These are phyloP conservation scores for Serendipita indica DNA, from an alignment of 768 basidiomycete genomes.

Conservation along the genomic window DNA sequence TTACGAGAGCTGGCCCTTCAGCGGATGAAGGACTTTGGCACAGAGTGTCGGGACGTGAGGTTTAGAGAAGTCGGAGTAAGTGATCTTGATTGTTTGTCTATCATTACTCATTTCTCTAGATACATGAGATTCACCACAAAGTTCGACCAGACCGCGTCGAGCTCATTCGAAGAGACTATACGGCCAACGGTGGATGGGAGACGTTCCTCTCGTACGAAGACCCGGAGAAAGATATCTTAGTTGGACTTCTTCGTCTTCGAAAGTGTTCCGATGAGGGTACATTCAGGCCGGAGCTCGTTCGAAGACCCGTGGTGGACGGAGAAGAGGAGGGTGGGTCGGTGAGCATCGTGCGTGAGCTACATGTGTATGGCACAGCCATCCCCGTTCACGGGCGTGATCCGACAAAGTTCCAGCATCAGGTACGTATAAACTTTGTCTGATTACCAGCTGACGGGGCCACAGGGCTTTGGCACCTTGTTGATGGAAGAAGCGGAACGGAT, in stretches of 20 bases:
- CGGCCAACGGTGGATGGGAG: slow-evolving; percentile 98
- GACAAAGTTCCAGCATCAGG: slow-evolving; percentile 95
- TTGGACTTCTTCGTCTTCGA: slow-evolving; percentile 79
- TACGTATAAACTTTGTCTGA: slow-evolving; percentile 18
- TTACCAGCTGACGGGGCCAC: slow-evolving; percentile 17
- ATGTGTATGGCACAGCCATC: slow-evolving; percentile 96
- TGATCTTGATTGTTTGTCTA: slow-evolving; percentile 16
- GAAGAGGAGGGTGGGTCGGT: slow-evolving; percentile 62
- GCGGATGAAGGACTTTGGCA: slow-evolving; percentile 98
- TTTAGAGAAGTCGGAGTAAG: slow-evolving; percentile 95
- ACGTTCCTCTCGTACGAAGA: slow-evolving; percentile 99
- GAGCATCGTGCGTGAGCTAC: slow-evolving; percentile 88
- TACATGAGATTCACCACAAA: slow-evolving; percentile 97
- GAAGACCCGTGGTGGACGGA: slow-evolving; percentile 20
- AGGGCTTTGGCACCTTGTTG: slow-evolving; percentile 91
- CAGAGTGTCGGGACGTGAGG: slow-evolving; percentile 91
- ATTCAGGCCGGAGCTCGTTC: slow-evolving; percentile 82
- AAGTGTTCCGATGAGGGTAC: slow-evolving; percentile 97
- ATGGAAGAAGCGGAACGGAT: slow-evolving; percentile 99
- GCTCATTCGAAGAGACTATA: slow-evolving; percentile 85
- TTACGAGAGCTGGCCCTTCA: slow-evolving; percentile 89
- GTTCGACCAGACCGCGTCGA: slow-evolving; percentile 92
- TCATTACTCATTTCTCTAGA: slow-evolving; percentile 38
- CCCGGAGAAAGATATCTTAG: slow-evolving; percentile 88
- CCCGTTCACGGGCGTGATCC: slow-evolving; percentile 95